Percentiles rank a stretch among this genome's conserved stretches.
Evolutionary conservation across 768 basidiomycete genomes (phyloP).

Genomic region (Suillus decipiens): DNA sequence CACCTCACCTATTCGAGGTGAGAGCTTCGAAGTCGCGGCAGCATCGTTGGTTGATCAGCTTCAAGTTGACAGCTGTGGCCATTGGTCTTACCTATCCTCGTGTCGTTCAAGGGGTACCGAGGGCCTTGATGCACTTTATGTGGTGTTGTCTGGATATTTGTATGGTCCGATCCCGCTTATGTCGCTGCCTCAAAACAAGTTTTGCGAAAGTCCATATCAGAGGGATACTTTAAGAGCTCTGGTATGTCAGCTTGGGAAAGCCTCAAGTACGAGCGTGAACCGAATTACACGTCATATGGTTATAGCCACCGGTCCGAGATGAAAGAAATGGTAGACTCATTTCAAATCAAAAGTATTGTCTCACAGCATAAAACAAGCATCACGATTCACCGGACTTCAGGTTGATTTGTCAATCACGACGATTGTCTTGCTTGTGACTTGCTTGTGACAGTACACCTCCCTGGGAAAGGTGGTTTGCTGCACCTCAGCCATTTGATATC

Average conservation of each 20-base stretch:
- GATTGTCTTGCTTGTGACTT: background rate
- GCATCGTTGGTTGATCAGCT: too few species aligned
- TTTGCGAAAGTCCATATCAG: background rate
- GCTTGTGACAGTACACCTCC: background rate
- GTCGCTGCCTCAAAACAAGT: background rate
- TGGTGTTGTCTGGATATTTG: background rate
- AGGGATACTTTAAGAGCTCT: background rate
- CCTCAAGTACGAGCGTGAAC: background rate
- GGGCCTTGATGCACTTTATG: constrained; percentile 11
- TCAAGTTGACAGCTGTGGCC: background rate
- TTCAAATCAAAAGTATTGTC: background rate
- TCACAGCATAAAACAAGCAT: background rate
- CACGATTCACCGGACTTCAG: background rate
- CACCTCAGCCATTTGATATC: background rate
- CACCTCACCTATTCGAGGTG: constrained; percentile 72
- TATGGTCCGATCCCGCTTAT: background rate
- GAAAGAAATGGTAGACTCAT: background rate
- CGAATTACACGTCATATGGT: background rate
- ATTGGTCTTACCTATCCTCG: constrained; percentile 53
- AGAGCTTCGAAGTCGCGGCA: constrained; percentile 20
- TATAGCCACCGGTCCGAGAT: background rate
- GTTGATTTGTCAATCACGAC: too few species aligned
- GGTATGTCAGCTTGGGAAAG: background rate
- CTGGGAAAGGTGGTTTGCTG: background rate
- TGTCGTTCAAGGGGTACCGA: constrained; percentile 64